phyloP scores from a whole-genome alignment of 495 filamentous ascomycete genomes.

The Aspergillus nanangensis region DNA sequence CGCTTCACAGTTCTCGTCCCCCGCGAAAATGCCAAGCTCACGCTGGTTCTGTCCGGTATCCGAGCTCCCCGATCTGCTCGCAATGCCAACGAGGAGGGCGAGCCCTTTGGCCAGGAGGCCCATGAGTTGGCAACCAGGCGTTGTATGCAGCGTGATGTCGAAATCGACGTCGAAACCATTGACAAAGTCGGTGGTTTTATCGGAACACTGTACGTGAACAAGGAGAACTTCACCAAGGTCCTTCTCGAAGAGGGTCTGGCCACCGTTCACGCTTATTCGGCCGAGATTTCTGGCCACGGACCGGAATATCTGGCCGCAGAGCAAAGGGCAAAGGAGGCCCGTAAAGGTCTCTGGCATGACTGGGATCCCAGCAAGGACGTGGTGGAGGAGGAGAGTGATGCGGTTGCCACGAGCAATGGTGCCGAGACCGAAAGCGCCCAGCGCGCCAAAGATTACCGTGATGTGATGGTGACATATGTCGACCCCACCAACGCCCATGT shows the following conservation, averaged over 20 bases:
- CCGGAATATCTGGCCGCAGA: constrained; percentile 85
- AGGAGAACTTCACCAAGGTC: constrained; percentile 92
- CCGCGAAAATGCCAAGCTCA: constrained; percentile 89
- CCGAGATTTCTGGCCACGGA: constrained; percentile 88
- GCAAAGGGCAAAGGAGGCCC: constrained; percentile 76
- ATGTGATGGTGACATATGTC: constrained; percentile 85
- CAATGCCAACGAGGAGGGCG: constrained; percentile 71
- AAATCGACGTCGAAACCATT: constrained; percentile 90
- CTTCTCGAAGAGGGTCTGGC: constrained; percentile 93
- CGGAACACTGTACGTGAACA: constrained; percentile 87
- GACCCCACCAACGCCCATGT: constrained; percentile 66
- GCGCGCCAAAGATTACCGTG: constrained; percentile 80
- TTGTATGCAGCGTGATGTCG: constrained; percentile 91
- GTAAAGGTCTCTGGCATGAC: constrained; percentile 87
- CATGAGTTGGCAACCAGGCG: constrained; percentile 83
- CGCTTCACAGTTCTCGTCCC: constrained; percentile 92
- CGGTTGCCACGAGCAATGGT: constrained; percentile 41
- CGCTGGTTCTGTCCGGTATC: constrained; percentile 90
- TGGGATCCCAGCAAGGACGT: constrained; percentile 82
- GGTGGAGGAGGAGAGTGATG: constrained; percentile 47
- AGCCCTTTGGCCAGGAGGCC: constrained; percentile 94
- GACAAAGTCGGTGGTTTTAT: constrained; percentile 98
- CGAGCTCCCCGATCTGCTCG: constrained; percentile 87
- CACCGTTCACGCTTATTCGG: constrained; percentile 87
- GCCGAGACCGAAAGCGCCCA: constrained; percentile 46